Evolutionary conservation across 2,329 filamentous ascomycete species (phyloP), one percentile per base, ranked within the genome.

Genomic region (Botryotinia calthae): DNA sequence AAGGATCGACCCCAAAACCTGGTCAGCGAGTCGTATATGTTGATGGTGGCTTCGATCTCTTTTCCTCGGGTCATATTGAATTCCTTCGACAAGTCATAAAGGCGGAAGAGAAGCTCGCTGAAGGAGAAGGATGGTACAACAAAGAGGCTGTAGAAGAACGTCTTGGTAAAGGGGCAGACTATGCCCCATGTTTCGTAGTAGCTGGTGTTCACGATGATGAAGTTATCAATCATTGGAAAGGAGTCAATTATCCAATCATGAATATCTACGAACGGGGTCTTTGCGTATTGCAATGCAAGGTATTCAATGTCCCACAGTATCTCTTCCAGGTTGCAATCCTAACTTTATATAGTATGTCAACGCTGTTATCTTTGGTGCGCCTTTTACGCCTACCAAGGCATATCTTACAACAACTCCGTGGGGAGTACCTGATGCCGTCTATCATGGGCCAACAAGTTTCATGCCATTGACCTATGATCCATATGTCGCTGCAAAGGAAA

Each of bases 201-300:
- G 95, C 94, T 3, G 96, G 96, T 66, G 91, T 99, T 37, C 96
- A 99, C 82, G 93, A 97, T 79, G 96, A 99, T 81, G 90, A 92
- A 76, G 94, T 97, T 74, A 97, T 99, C 82, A 99, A 99, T 83
- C 86, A 91, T 79, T 97, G 94, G 92, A 98, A 98, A 84, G 95
- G 96, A 51, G 87, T 98, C 79, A 99, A 99, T 84, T 99, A 98
- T 81, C 96, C 96, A 40, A 98, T 99, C 84, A 99, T 99, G 96
- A 99, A 98, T 85, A 95, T 97, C 73, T 97, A 95, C 79, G 96
- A 99, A 85, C 91, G 96, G 59, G 95, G 95, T 2, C 89, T 99
- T 34, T 99, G 96, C 81, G 95, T 98, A 44, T 85, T 98, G 75
- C 96, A 99, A 81, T 99, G 96, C 86, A 92, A 92, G 82, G 93